Base-by-base conservation (phyloP, 2,329 filamentous ascomycete genomes). In the Endocalyx cinctus region DNA sequence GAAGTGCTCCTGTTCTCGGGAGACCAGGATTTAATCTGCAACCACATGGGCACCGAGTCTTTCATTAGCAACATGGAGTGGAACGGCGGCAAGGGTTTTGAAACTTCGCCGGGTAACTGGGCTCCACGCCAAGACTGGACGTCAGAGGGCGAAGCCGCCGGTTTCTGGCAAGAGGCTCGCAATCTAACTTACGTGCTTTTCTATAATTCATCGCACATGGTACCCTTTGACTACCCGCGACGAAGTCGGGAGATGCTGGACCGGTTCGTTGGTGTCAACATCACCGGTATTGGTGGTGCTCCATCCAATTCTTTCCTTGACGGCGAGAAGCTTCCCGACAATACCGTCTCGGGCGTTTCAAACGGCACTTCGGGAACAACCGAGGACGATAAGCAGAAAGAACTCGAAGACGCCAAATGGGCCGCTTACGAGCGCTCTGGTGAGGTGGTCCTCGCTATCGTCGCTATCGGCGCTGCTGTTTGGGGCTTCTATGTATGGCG, bases 201-300 rank as follows among this genome's bases (percentile, higher is more conserved):
- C 64, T 87, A 94, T 69, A 94, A 98, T 59, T 81, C 87, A 12
- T 94, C 86, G 31, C 92, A 98, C 62, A 98, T 98, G 92, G 92
- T 98, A 1, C 94, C 92, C 1, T 97, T 92, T 54, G 90, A 98
- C 60, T 85, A 84, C 50, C 82, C 90, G 1, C 80, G 87, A 29
- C 82, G 88, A 40, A 84, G 82, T 14, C 79, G 90, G 41, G 92
- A 97, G 58, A 98, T 98, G 92, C 79, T 98, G 12, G 90, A 98
- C 61, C 84, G 92, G 25, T 95, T 98, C 64, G 87, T 97, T 74
- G 78, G 79, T 30, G 87, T 98, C 25, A 88, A 97, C 55, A 94
- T 97, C 46, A 84, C 78, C 48, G 83, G 77, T 52, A 94, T 96
- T 45, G 90, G 90, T 38, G 89, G 87, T 31, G 66, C 68, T 32